phyloP scores from a whole-genome alignment of 768 basidiomycete genomes.

The Auricularia cornea region DNA sequence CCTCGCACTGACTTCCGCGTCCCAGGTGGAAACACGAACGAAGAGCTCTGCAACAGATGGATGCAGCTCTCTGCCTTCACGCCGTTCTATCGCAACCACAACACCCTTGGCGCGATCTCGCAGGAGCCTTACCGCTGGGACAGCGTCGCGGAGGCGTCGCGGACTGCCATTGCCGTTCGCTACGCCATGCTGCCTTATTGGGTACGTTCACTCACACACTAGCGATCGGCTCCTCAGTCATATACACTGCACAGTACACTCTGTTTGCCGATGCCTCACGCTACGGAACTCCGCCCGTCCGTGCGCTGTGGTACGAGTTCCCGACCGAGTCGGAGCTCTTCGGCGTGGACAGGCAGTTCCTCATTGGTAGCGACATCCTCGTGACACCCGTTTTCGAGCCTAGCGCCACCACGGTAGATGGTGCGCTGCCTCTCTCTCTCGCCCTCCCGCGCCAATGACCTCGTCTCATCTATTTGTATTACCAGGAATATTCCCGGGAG shows the following conservation, averaged over 20 bases:
- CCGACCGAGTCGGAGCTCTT: slow-evolving; percentile 60
- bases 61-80: slow-evolving; percentile 79
- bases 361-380: slow-evolving; percentile 61
- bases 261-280: slow-evolving; percentile 62
- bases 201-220: slow-evolving; percentile 33
- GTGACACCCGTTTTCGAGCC: slow-evolving; percentile 69
- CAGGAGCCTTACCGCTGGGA: slow-evolving; percentile 82
- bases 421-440: slow-evolving; percentile 25
- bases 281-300: slow-evolving; percentile 59
- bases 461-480: too few species aligned
- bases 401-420: slow-evolving; percentile 58
- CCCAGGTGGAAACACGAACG: slow-evolving; percentile 54
- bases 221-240: neutral
- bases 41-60: slow-evolving; percentile 79
- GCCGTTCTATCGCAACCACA: slow-evolving; percentile 80
- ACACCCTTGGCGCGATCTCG: slow-evolving; percentile 51
- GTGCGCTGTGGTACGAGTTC: slow-evolving; percentile 74
- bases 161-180: slow-evolving; percentile 59
- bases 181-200: slow-evolving; percentile 74
- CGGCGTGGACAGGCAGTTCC: slow-evolving; percentile 56
- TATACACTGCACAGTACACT: slow-evolving; percentile 44
- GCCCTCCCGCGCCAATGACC: neutral
- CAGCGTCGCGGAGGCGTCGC: slow-evolving; percentile 64
- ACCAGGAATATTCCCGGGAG: slow-evolving; percentile 62
- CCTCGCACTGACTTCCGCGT: slow-evolving; percentile 3